These are phyloP conservation scores for Bimuria novae-zelandiae DNA, from an alignment of 2,329 filamentous ascomycete species.

Conservation along the genomic window DNA sequence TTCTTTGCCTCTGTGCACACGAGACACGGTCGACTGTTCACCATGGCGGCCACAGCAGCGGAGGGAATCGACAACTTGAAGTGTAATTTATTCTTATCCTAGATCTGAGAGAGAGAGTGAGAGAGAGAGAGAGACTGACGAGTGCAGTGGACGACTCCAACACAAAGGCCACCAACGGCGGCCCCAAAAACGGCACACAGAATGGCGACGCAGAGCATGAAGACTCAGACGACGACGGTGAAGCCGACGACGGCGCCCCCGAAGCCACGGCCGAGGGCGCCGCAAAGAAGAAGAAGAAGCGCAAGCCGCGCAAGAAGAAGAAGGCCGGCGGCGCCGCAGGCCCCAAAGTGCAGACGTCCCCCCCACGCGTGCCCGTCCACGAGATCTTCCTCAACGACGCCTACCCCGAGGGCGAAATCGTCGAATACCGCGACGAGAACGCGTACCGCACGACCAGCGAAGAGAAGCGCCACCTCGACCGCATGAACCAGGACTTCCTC, in stretches of 20 bases:
- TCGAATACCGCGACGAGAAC: constrained; percentile 79
- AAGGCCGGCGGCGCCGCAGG: constrained; percentile 51
- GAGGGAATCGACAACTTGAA: constrained; percentile 45
- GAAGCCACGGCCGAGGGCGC: constrained; percentile 42
- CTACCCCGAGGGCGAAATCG: constrained; percentile 79
- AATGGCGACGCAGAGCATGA: constrained; percentile 56
- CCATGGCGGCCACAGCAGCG: constrained; percentile 46
- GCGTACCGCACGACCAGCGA: constrained; percentile 78
- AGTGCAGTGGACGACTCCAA: constrained; percentile 43
- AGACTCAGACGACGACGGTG: constrained; percentile 61
- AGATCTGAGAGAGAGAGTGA: not conserved
- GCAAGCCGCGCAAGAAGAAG: constrained; percentile 75
- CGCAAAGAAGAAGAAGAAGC: constrained; percentile 83
- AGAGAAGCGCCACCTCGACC: constrained; percentile 82
- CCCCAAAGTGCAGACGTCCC: constrained; percentile 74
- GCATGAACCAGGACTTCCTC: constrained; percentile 78
- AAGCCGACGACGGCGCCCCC: constrained; percentile 52
- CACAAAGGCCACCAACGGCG: constrained; percentile 36
- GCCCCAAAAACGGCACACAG: constrained; percentile 38
- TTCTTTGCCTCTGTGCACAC: not conserved
- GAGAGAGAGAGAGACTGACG: constrained; percentile 4
- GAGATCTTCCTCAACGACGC: constrained; percentile 72
- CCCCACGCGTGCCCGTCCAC: constrained; percentile 74
- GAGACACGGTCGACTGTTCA: constrained; percentile 12
- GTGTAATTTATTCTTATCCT: constrained; percentile 29